Evolutionary conservation across 192 early-diverging fungal genomes (phyloP), one percentile per base, ranked within the genome.

Genomic region (Coemansia sp.): DNA sequence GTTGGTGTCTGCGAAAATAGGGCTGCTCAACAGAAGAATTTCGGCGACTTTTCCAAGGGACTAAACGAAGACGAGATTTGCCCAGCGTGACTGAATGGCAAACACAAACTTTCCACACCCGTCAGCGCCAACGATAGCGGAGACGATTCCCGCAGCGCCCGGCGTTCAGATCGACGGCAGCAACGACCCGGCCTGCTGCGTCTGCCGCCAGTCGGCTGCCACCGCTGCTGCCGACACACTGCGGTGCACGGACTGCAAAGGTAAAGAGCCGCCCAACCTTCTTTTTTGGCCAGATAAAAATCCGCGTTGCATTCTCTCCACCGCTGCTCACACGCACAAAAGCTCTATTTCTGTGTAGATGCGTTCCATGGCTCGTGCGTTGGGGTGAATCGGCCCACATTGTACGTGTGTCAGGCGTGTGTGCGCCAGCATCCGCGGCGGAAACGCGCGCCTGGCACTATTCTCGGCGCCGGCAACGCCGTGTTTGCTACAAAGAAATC

Each of bases 31-130:
- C n/a, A n/a, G n/a, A n/a, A n/a, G n/a, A n/a, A n/a, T n/a, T n/a
- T n/a, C n/a, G n/a, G n/a, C n/a, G n/a, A n/a, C n/a, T n/a, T n/a
- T n/a, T n/a, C n/a, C n/a, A n/a, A n/a, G n/a, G n/a, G n/a, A n/a
- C n/a, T n/a, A n/a, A n/a, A n/a, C n/a, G n/a, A n/a, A n/a, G n/a
- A n/a, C n/a, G n/a, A 35, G 32, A 35, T 8, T 32, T 8, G n/a
- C 32, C 10, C 5, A 3, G 19, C 5, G 15, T 4, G 3, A 19
- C 19, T 14, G 39, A 31, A 75, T 75, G 71, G 47, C 71, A 30
- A 67, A 67, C 25, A 67, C 71, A 49, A 57, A 57, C 35, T 75
- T 75, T 61, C 71, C 71, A 55, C 71, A 75, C 36, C 71, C 71
- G 31, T 75, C 71, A 17, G 71, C 71, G 8, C 71, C 71, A 29